Conservation (phyloP, 2,329 filamentous ascomycete species). For the Rhynchosporium secalis region DNA sequence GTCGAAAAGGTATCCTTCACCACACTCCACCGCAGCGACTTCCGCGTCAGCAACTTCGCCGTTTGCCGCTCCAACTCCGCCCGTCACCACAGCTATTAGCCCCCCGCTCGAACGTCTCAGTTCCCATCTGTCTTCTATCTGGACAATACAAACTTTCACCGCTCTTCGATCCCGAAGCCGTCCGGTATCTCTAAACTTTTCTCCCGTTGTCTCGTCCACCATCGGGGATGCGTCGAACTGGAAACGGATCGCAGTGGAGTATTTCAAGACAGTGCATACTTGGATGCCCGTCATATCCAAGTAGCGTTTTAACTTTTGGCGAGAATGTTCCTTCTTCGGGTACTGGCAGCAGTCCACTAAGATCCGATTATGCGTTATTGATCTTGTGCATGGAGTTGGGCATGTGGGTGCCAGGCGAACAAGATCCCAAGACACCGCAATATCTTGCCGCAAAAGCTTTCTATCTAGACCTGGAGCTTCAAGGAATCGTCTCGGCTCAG, state of each 20-base stretch:
- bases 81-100: neutral
- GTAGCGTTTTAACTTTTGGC: constrained; percentile 20
- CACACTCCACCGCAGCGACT: constrained; percentile 3
- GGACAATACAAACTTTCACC: constrained; percentile 17
- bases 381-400: constrained; percentile 38
- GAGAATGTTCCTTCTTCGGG: constrained; percentile 10
- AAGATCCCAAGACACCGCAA: constrained; percentile 37
- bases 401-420: constrained; percentile 35
- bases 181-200: constrained; percentile 5
- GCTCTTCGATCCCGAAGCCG: constrained; percentile 18
- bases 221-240: constrained; percentile 19
- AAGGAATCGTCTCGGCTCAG: constrained; percentile 45
- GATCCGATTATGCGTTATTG: constrained; percentile 20
- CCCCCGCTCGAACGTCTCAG: neutral
- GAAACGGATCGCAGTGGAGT: constrained; percentile 12
- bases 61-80: neutral
- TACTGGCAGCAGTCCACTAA: neutral
- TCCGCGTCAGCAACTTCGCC: neutral
- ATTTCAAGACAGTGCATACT: constrained; percentile 22
- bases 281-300: constrained; percentile 31
- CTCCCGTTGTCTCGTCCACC: constrained; percentile 2
- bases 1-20: constrained; percentile 7
- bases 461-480: constrained; percentile 42
- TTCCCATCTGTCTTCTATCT: constrained; percentile 27
- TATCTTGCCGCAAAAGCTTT: constrained; percentile 46